A percentile compares a stretch with the other conserved stretches of the same genome.
These are phyloP conservation scores for Vitellaria paradoxa DNA, from an alignment of 179 eudicot genomes.

Conservation along the genomic window DNA sequence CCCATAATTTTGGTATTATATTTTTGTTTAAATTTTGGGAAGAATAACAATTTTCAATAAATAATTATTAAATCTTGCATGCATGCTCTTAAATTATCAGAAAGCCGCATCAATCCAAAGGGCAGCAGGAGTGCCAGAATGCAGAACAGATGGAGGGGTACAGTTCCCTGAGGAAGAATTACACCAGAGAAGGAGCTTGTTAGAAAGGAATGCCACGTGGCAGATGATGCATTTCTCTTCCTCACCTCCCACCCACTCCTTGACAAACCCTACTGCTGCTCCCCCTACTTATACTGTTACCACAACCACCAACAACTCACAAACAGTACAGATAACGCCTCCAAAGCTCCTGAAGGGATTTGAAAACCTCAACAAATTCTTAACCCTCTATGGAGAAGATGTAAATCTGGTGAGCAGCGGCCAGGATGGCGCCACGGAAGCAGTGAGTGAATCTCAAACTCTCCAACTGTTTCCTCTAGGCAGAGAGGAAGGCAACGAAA, in stretches of 20 bases:
- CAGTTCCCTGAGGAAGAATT: conserved; percentile 35
- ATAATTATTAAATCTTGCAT: not conserved
- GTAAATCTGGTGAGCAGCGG: not conserved
- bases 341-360: not conserved
- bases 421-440: not conserved
- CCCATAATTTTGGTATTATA: no score
- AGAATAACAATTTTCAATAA: not conserved
- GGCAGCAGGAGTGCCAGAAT: conserved; percentile 28
- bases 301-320: not conserved
- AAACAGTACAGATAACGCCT: not conserved
- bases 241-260: conserved; percentile 20
- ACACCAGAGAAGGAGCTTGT: conserved; percentile 22
- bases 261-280: conserved; percentile 5
- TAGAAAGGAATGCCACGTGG: conserved; percentile 58
- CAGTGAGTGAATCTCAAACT: conserved; percentile 21
- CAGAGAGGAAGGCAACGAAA: not conserved
- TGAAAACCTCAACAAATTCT: conserved; percentile 7
- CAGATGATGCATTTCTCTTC: conserved; percentile 28
- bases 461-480: conserved; percentile 40
- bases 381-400: not conserved
- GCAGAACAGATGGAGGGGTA: conserved; percentile 31
- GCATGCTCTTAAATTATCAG: conserved; percentile 11
- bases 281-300: not conserved
- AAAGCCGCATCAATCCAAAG: conserved; percentile 23
- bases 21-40: no score